Percentiles rank a stretch among this genome's conserved stretches.
These are phyloP conservation scores for Botrytis deweyae DNA, from an alignment of 2,329 filamentous ascomycete species.

Conservation along the genomic window DNA sequence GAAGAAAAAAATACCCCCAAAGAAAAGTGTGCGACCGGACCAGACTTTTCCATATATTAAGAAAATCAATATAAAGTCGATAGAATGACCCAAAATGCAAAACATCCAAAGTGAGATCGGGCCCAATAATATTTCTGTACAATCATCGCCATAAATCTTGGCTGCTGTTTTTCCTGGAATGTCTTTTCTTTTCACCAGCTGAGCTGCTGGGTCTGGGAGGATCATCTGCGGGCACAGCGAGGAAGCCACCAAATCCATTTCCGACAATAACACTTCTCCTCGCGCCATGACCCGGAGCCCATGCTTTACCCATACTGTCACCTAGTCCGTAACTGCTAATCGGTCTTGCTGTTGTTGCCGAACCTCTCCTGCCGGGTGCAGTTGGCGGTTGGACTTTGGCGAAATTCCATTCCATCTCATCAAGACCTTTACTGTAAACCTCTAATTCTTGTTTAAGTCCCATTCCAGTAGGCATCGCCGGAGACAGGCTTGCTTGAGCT, in stretches of 20 bases:
- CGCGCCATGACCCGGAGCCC: conserved; percentile 51
- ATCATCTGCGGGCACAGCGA: conserved; percentile 59
- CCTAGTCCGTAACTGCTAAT: conserved; percentile 45
- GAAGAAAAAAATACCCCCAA: background rate
- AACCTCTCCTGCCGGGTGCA: conserved; percentile 41
- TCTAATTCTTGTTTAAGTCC: conserved; percentile 57
- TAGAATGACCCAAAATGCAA: background rate
- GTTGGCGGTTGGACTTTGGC: conserved; percentile 55
- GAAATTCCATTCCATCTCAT: conserved; percentile 68
- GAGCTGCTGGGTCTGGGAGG: conserved; percentile 33
- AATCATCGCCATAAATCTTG: conserved; percentile 21
- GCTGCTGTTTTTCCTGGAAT: conserved; percentile 8
- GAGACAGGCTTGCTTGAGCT: conserved; percentile 22
- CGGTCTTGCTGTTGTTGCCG: conserved; percentile 43
- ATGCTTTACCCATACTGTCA: conserved; percentile 43
- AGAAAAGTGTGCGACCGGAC: background rate
- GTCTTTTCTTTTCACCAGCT: conserved; percentile 30
- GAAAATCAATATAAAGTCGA: background rate
- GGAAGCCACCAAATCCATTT: conserved; percentile 65
- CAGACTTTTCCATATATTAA: background rate
- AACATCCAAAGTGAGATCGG: background rate
- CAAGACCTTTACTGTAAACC: conserved; percentile 65
- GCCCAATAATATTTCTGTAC: background rate
- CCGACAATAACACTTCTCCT: conserved; percentile 63
- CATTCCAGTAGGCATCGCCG: conserved; percentile 18